These are phyloP conservation scores for Aspergillus fumigatiaffinis DNA, from an alignment of 2,329 filamentous ascomycete genomes.

Conservation along the genomic window DNA sequence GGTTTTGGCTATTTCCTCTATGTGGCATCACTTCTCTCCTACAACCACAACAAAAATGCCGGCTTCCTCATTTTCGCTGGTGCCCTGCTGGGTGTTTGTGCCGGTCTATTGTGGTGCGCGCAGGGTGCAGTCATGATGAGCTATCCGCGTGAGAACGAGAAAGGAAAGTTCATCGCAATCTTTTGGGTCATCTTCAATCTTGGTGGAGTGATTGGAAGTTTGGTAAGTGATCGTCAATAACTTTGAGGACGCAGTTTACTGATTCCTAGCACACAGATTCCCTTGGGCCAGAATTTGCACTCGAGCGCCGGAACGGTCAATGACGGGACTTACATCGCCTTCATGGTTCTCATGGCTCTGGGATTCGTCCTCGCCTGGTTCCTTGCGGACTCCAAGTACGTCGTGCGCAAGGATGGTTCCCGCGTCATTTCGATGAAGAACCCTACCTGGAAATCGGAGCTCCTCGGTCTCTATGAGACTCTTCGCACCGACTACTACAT, in stretches of 20 bases:
- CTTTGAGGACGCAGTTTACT: not conserved
- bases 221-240: constrained; percentile 45
- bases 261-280: constrained; percentile 28
- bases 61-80: constrained; percentile 50
- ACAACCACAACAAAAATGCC: constrained; percentile 47
- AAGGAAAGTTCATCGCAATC: constrained; percentile 83
- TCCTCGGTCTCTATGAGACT: constrained; percentile 71
- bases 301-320: constrained; percentile 38
- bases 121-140: constrained; percentile 63
- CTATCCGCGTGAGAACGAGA: constrained; percentile 74
- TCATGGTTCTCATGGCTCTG: constrained; percentile 74
- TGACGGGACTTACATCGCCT: constrained; percentile 83
- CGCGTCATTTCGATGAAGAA: constrained; percentile 86
- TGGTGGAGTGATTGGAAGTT: constrained; percentile 79
- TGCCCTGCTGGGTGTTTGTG: constrained; percentile 48
- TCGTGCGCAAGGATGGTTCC: constrained; percentile 73
- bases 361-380: constrained; percentile 67
- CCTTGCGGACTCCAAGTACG: constrained; percentile 66
- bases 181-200: constrained; percentile 97
- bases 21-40: constrained; percentile 47
- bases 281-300: constrained; percentile 46
- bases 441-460: constrained; percentile 77
- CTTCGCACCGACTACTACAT: constrained; percentile 69
- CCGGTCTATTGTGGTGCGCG: constrained; percentile 49
- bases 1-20: constrained; percentile 49